Evolutionary conservation across 2,329 filamentous ascomycete species (phyloP), one percentile per base, ranked within the genome.

Genomic region (Diaporthe amygdali): DNA sequence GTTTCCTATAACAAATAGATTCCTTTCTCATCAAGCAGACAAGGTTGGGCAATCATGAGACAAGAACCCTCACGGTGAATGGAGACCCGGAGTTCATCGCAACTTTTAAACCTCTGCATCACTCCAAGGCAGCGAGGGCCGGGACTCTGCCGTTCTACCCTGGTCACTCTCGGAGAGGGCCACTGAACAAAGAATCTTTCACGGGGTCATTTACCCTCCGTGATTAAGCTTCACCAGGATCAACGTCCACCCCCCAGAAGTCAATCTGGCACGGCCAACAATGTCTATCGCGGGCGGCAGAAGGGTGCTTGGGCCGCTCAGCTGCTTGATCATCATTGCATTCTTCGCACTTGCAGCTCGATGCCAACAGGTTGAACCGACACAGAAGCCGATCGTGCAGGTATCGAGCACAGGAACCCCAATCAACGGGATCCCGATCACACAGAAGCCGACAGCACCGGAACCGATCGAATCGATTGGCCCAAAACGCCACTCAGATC

Each of bases 301-400:
- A 12, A 63, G 41, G 59, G 59, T 30, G 44, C 44, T 49, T 30
- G 59, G 41, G 44, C 59, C 59, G 7, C n/a, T 55, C 27, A 30
- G 39, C 22, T 52, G 27, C 12, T 8, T 61, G 3, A 7, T 51
- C 44, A 22, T 66, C 34, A 41, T 72, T 47, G 51, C 51, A 5
- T 55, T 72, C 44, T 39, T 72, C 15, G 32, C 66, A 5, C 20
- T 32, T 7, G 14, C 25, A 25, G 67, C 44, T 30, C 66, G 34
- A 8, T 44, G 66, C 44, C 49, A 72, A 44, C 41, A 69, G 17
- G 55, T 14, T 12, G 66, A 49, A 14, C 59, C 59, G 17, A 64
- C 25, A n/a, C 70, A 72, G 34, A 66, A 70, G 44, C 70, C 67
- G 14, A 59, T 72, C 41, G 59, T 52, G 37, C 51, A 64, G 59